Base-by-base conservation (phyloP, 495 filamentous ascomycete species). In the Trichocladium uniseriatum region DNA sequence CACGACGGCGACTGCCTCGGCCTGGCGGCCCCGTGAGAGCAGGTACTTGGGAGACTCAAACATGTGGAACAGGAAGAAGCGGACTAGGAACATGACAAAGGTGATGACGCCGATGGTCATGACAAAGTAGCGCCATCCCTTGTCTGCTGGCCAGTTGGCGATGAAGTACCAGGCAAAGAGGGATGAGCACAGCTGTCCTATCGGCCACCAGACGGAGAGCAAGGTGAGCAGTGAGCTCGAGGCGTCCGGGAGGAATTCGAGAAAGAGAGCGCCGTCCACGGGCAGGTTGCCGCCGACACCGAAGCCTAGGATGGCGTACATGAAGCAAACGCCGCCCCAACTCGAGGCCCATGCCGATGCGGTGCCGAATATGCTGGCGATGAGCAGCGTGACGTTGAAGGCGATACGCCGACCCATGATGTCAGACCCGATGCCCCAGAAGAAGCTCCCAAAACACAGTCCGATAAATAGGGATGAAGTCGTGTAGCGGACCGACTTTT, bases 41-140 rank as follows among this genome's bases (percentile, higher is more conserved):
- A 89, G 67, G 56, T 74, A 91, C 59, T 94, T 94, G 19, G 87
- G 87, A 3, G 84, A 88, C 58, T 94, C 87, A 64, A 81, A 87
- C 16, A 94, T 75, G 50, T 85, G 80, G 66, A 94, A 94, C 44
- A 86, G 64, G 56, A 87, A 79, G 71, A 89, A 89, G 6, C 87
- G 86, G 48, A 81, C 67, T 43, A 82, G 54, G 62, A 89, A 91
- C 74, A 77, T 74, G 52, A 71, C 54, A 32, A 91, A 78, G 1
- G 87, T 90, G 50, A 94, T 65, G 28, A 80, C 73, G 38, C 87
- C 88, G 39, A 89, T 75, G 5, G 81, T 81, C 45, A 83, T 67
- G 49, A 84, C 72, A 43, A 91, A 76, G 51, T 85, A 82, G 19
- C 88, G 75, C 88, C 88, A 94, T 52, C 88, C 88, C 73, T 82